Base-by-base conservation (phyloP, 352 stramenopile species). In the Globisporangium barbulae region DNA sequence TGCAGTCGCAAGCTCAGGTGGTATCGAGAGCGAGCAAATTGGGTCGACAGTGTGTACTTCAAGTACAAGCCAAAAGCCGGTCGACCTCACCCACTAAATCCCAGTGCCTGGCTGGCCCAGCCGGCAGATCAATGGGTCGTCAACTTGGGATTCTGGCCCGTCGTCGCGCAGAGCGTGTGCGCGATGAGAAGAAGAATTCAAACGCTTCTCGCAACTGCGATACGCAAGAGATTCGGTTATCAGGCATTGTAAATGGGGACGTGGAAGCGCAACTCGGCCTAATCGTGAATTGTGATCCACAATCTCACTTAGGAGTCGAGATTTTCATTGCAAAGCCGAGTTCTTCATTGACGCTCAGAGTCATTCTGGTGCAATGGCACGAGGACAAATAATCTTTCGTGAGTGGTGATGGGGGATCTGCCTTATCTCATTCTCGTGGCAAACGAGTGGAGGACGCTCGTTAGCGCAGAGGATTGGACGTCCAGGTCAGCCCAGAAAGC, bases 381-480 rank as follows among this genome's bases (percentile, higher is more conserved):
- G 25, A 21, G 2, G 48, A 53, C 33, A 37, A 9, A 37, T 9
- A n/a, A n/a, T n/a, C n/a, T n/a, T n/a, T n/a, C n/a, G n/a, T 21
- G 13, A 22, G 52, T 19, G 56, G 42, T 44, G 56, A 53, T 62
- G 56, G 52, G 31, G 15, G 31, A 52, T 41, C 56, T 62, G 56
- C 56, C 37, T 44, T 17, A 62, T 62, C 56, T 31, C 39, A 62
- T 62, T n/a, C n/a, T n/a, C n/a, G 37, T 15, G 30, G 39, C 4
- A 15, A 30, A 41, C n/a, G 42, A 15, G 10, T 62, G 56, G 39
- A 30, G 37, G 39, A 39, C 30, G 31, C 52, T 25, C 52, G 52
- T 57, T 31, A 57, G 31, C 19, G 30, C 52, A 30, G 19, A 17
- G 17, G 52, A 42, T 57, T 42, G 50, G 50, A 42, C 50, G 50